Percentiles rank a stretch among this genome's conserved stretches.
Conservation (phyloP, 2,329 filamentous ascomycete genomes). For the Paraconiothyrium sp. region DNA sequence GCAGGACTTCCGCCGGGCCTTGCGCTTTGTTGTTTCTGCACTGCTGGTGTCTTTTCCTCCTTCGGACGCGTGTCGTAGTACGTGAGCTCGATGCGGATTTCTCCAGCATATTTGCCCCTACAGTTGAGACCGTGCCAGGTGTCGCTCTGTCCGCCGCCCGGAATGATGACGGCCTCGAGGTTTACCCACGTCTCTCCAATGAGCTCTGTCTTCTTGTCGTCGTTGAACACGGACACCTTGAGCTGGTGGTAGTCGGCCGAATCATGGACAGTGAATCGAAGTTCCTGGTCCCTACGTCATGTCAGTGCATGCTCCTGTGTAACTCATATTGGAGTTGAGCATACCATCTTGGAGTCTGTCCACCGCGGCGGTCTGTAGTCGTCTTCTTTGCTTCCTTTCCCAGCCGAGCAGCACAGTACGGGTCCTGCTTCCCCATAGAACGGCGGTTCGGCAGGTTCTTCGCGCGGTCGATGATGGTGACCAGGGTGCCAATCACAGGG, state of each 20-base stretch:
- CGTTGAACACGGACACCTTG: constrained; percentile 96
- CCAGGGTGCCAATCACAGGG: constrained; percentile 90
- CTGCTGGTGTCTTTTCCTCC: constrained; percentile 70
- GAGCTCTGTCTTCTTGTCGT: constrained; percentile 96
- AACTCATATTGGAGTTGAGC: constrained; percentile 35
- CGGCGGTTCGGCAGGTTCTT: constrained; percentile 98
- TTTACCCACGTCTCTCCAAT: constrained; percentile 95
- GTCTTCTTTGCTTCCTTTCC: constrained; percentile 99
- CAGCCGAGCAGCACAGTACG: constrained; percentile 91
- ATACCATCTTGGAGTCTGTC: constrained; percentile 95
- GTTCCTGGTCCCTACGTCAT: constrained; percentile 85
- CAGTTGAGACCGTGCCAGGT: constrained; percentile 89
- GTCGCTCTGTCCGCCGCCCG: constrained; percentile 92
- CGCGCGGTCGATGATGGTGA: constrained; percentile 89
- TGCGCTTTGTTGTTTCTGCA: constrained; percentile 61
- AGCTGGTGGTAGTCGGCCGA: constrained; percentile 95
- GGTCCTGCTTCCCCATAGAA: constrained; percentile 98
- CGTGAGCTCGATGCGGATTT: constrained; percentile 93
- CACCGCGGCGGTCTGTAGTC: constrained; percentile 89
- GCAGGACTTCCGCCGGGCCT: constrained; percentile 49
- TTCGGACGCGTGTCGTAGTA: constrained; percentile 93
- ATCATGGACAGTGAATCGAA: constrained; percentile 95
- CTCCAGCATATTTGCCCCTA: constrained; percentile 94
- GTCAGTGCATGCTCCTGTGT: constrained; percentile 25
- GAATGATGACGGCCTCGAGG: constrained; percentile 79